Evolutionary conservation across 169 alveolate genomes (phyloP), one percentile per base, ranked within the genome.

Genomic region (Eimeria acervulina): DNA sequence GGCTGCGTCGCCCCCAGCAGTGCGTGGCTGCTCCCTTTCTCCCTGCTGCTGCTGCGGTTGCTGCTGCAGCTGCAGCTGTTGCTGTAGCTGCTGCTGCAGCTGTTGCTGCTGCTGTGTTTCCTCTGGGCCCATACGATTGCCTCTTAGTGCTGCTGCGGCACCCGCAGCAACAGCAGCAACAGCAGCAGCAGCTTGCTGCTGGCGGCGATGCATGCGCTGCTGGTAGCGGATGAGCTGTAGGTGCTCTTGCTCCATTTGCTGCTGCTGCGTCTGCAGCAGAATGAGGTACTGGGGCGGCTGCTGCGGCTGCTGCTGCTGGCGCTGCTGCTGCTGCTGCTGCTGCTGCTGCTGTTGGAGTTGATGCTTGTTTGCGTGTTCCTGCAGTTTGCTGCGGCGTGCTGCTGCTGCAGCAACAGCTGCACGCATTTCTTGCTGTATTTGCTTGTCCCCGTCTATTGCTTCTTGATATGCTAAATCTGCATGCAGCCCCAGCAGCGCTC

Each of bases 401-500:
- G 83, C 47, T 72, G 83, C 83, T 36, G 40, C 83, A 5, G 40
- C 42, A 8, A 47, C 44, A 51, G 93, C 72, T 7, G 33, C 33
- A 15, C 2, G 76, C 59, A 80, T 47, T 31, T 80, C 63, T 13
- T 21, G 51, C 3, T 68, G 61, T 47, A 47, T 47, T 7, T 47
- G 19, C 55, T 47, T 47, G 12, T 47, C 55, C 26, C 31, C 93
- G 10, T 5, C 93, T 51, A 15, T 17, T 44, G 80, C 93, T 51
- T 44, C 93, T 51, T 44, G 44, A 17, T 88, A 61, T 0, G 5
- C 44, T 26, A 26, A 23, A 52, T 28, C 59, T 87, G 83, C 85
- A 63, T 89, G 95, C 66, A 89, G 72, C 23, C 51, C 70, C 21
- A 89, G 52, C 21, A 89, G 40, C 55, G 66, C n/a, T 47, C 95